Percentiles rank a stretch among this genome's conserved stretches.
phyloP scores from a whole-genome alignment of 2,329 filamentous ascomycete species.

The Alternaria sp. region DNA sequence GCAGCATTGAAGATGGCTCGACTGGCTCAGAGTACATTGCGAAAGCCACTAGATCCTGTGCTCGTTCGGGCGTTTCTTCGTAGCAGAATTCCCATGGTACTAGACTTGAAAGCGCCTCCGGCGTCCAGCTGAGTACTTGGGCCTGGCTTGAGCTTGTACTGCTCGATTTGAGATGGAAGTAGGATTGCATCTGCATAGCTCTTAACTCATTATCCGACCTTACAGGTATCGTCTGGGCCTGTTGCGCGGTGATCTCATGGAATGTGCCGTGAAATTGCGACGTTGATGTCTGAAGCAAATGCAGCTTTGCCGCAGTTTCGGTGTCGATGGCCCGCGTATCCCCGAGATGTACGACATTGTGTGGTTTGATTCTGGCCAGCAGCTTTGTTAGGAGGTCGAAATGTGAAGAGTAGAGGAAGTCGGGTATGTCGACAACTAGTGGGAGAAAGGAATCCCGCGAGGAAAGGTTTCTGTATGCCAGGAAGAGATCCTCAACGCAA shows the following conservation, averaged over 20 bases:
- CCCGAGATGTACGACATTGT: conserved; percentile 71
- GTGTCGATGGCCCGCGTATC: conserved; percentile 52
- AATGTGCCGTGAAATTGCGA: conserved; percentile 49
- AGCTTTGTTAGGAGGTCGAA: conserved; percentile 68
- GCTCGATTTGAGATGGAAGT: conserved; percentile 65
- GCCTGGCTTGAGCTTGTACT: conserved; percentile 13
- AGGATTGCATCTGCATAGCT: conserved; percentile 80
- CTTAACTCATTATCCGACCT: conserved; percentile 71
- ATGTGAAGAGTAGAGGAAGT: conserved; percentile 75
- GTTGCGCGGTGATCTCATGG: conserved; percentile 63
- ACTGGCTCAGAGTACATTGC: conserved; percentile 72
- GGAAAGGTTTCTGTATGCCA: conserved; percentile 60
- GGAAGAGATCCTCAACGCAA: conserved; percentile 68
- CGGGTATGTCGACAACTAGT: conserved; percentile 75
- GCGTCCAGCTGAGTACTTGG: conserved; percentile 56
- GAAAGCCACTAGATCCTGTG: conserved; percentile 65
- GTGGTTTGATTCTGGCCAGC: conserved; percentile 61
- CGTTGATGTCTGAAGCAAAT: conserved; percentile 56
- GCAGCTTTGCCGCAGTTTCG: conserved; percentile 64
- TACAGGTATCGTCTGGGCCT: conserved; percentile 47
- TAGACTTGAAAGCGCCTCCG: conserved; percentile 62
- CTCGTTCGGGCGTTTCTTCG: conserved; percentile 53
- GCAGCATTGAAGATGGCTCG: conserved; percentile 63
- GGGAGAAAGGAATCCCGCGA: conserved; percentile 56
- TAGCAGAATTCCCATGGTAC: conserved; percentile 70